A percentile compares a stretch with the other conserved stretches of the same genome.
Conservation (phyloP, 805 yeast species). For the Wickerhamomyces chaumierensis region DNA sequence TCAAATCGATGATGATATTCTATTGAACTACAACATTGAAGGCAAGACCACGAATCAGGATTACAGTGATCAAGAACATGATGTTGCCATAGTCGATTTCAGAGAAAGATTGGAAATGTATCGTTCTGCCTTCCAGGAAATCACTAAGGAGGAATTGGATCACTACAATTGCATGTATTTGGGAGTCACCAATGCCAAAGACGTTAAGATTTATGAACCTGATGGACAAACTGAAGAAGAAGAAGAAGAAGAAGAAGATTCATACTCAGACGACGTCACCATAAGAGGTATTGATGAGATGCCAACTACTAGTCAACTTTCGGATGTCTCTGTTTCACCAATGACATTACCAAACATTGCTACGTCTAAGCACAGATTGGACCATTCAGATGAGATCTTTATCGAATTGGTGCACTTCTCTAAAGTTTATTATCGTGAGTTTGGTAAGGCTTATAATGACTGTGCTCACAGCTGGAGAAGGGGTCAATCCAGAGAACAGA, state of each 20-base stretch:
- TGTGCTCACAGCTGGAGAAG: too few species aligned
- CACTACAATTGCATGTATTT: constrained; percentile 9
- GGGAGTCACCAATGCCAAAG: constrained; percentile 13
- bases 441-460: background rate
- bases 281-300: background rate
- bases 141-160: constrained; percentile 22
- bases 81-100: constrained; percentile 47
- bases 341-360: too few species aligned
- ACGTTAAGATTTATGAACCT: constrained; percentile 8
- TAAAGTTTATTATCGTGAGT: background rate
- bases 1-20: constrained; percentile 38
- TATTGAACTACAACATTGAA: constrained; percentile 49
- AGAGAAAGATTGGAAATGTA: constrained; percentile 44
- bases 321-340: background rate
- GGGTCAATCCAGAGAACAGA: too few species aligned
- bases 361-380: background rate
- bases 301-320: background rate
- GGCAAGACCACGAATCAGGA: constrained; percentile 55
- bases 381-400: background rate
- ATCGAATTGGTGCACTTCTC: background rate
- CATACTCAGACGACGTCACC: background rate
- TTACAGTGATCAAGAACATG: constrained; percentile 40
- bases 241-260: background rate
- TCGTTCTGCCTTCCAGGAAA: constrained; percentile 26
- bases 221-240: background rate